Conservation (phyloP, 2,329 filamentous ascomycete genomes). For the Hymenoscyphus infarciens region DNA sequence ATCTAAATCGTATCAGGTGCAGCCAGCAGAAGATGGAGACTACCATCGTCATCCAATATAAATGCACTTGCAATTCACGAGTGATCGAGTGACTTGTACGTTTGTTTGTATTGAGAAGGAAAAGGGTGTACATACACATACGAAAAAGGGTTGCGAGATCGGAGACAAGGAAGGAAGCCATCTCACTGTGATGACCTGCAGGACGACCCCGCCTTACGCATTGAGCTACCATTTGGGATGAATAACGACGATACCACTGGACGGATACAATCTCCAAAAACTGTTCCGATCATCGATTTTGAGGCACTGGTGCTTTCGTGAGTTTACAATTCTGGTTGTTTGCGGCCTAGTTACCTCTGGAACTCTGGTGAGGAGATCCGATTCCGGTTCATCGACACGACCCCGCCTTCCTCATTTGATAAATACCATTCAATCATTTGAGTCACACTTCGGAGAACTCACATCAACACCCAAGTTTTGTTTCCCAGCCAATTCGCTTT, state of each 20-base stretch:
- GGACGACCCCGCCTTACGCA: constrained; percentile 2
- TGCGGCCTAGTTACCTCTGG: not conserved
- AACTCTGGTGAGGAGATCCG: no score
- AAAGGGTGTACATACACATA: not conserved
- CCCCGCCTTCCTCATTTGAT: no score
- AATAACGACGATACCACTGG: not conserved
- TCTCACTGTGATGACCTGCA: not conserved
- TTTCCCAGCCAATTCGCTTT: no score
- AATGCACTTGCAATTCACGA: not conserved
- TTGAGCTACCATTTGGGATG: not conserved
- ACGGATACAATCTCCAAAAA: no score
- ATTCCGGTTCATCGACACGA: not conserved
- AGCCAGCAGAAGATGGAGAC: constrained; percentile 27
- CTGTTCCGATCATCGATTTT: not conserved
- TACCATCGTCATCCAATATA: constrained; percentile 25
- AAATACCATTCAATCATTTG: no score
- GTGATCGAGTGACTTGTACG: not conserved
- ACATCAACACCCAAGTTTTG: not conserved
- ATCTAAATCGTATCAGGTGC: constrained; percentile 4
- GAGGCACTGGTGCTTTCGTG: not conserved
- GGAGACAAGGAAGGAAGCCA: not conserved
- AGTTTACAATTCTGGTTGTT: not conserved
- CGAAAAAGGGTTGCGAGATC: constrained; percentile 4
- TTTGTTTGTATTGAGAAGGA: constrained; percentile 3
- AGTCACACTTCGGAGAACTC: not conserved